Base-by-base conservation (phyloP, 306 rosid genomes). In the Acacia crassicarpa region DNA sequence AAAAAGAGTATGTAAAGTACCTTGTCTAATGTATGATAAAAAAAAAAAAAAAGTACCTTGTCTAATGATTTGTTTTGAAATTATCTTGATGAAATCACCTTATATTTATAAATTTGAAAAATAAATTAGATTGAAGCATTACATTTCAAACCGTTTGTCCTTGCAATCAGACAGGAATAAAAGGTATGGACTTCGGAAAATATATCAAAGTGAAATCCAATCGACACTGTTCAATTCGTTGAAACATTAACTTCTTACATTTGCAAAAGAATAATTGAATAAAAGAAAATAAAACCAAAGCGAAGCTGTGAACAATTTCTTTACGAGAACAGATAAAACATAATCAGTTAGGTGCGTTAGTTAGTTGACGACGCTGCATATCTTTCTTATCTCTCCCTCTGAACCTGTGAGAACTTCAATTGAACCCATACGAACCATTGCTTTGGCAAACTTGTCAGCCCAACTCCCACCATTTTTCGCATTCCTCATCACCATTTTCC, bases 401-500 rank as follows among this genome's bases (percentile, higher is more conserved):
- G 65, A 22, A 23, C 65, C 7, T 0, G 32, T 22, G 2, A 58
- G 16, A 6, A 58, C 65, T n/a, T 58, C 65, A 9, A 58, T 58
- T 0, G 65, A 58, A 58, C 65, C 65, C 65, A 58, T 58, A 6
- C 38, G 68, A 32, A 63, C 68, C 68, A 63, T 63, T 5, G 68
- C 68, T 4, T 75, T 76, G 0, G 84, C 84, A 75, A 81, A 87
- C 80, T 84, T 87, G 1, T 19, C 8, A 10, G 84, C 46, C 88
- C 88, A 87, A 0, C 5, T 20, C 1, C 71, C 49, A 48, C 74
- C 80, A 54, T 84, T 8, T 9, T 20, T 63, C 0, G 66, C 88
- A 87, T 87, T 87, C 41, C 23, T 79, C 3, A 54, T 23, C 74
- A 82, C 88, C 80, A 45, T 78, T 27, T n/a, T 32, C 44, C 48